Conservation (phyloP, 768 basidiomycete genomes). For the Pholiota molesta region DNA sequence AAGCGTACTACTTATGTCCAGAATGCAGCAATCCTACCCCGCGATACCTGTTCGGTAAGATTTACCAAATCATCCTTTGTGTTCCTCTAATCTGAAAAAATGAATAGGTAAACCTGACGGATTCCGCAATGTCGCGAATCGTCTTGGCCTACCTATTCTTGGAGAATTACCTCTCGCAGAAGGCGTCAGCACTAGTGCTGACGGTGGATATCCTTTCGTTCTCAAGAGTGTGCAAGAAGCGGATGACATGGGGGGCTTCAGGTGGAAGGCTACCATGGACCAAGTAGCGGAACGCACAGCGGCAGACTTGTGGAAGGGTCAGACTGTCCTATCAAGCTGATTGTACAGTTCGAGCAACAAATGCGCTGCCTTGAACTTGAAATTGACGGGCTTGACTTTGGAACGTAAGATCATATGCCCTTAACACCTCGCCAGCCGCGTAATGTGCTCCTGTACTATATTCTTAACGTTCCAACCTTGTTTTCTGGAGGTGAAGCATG, state of each 20-base stretch:
- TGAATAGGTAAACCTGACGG: conserved; percentile 61
- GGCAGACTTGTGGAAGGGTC: conserved; percentile 16
- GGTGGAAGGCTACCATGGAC: conserved; percentile 29
- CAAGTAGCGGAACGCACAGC: conserved; percentile 23
- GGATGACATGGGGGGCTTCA: conserved; percentile 25
- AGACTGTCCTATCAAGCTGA: no score
- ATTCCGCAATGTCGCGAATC: conserved; percentile 61
- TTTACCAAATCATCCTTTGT: not conserved
- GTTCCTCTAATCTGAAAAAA: conserved; percentile 41
- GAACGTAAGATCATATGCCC: no score
- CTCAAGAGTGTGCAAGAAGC: conserved; percentile 18
- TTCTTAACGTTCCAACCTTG: no score
- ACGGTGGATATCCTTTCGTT: conserved; percentile 63
- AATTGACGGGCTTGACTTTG: no score
- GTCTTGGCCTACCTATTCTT: conserved; percentile 65
- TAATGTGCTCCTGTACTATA: no score
- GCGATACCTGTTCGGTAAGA: conserved; percentile 34
- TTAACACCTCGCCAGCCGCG: no score
- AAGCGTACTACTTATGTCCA: conserved; percentile 81
- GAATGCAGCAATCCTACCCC: conserved; percentile 60
- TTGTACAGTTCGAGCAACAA: no score
- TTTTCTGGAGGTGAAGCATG: no score
- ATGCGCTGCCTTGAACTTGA: no score
- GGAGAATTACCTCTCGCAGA: conserved; percentile 83
- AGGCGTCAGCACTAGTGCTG: conserved; percentile 72